Percentiles rank a stretch among this genome's conserved stretches.
Evolutionary conservation across 331 rosid genomes (phyloP).

Genomic region (Rosa hybrid): DNA sequence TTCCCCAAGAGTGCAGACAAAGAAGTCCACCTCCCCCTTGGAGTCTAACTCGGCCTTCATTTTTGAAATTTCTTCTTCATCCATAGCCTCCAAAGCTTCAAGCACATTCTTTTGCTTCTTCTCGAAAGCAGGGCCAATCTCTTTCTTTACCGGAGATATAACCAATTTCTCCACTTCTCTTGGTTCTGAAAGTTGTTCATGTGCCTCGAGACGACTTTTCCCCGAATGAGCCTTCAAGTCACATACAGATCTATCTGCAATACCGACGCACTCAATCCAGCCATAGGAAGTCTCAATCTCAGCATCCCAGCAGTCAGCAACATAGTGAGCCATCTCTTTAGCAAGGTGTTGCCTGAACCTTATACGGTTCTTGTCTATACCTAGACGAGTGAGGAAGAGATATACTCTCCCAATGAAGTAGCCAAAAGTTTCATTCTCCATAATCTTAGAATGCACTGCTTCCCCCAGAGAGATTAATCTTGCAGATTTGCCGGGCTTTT

Average conservation of each 20-base stretch:
- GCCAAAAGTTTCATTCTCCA: slow-evolving; percentile 90
- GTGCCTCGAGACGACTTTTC: slow-evolving; percentile 74
- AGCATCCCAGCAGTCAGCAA: slow-evolving; percentile 98
- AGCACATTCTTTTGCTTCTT: slow-evolving; percentile 69
- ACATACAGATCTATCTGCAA: slow-evolving; percentile 95
- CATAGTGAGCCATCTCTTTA: slow-evolving; percentile 97
- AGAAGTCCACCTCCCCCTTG: slow-evolving; percentile 72
- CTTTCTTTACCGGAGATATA: slow-evolving; percentile 73
- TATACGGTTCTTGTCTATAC: slow-evolving; percentile 67
- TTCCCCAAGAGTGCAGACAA: slow-evolving; percentile 70
- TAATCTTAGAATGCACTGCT: slow-evolving; percentile 65
- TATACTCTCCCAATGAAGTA: slow-evolving; percentile 95
- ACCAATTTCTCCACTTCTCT: slow-evolving; percentile 95
- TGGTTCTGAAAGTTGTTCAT: slow-evolving; percentile 74
- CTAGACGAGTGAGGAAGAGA: slow-evolving; percentile 77
- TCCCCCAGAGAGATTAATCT: slow-evolving; percentile 70
- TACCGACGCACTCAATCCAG: slow-evolving; percentile 98
- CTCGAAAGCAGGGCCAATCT: slow-evolving; percentile 82
- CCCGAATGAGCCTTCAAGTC: slow-evolving; percentile 95
- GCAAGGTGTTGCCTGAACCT: slow-evolving; percentile 94
- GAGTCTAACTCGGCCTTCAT: slow-evolving; percentile 73
- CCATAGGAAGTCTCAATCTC: slow-evolving; percentile 97
- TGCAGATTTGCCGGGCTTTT: slow-evolving; percentile 76
- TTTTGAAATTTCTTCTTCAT: slow-evolving; percentile 76
- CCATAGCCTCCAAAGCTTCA: slow-evolving; percentile 96